Evolutionary conservation across 495 filamentous ascomycete species (phyloP).

Genomic region (Trichocladium antarcticum): DNA sequence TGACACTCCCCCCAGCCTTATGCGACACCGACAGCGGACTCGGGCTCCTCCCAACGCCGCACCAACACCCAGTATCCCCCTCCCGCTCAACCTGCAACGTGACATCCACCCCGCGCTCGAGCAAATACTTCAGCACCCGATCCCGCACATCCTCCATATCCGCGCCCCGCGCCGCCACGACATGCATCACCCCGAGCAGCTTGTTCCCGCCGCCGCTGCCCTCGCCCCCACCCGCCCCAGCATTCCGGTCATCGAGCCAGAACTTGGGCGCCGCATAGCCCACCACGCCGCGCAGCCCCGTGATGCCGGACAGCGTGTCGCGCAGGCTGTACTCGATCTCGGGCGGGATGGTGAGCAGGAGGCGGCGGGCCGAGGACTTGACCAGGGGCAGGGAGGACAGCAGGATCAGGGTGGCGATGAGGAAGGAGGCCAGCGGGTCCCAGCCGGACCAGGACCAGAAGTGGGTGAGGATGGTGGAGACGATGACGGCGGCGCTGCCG

Average conservation of each 20-base stretch:
- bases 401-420: slow-evolving; percentile 90
- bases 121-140: slow-evolving; percentile 49
- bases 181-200: slow-evolving; percentile 69
- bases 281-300: slow-evolving; percentile 69
- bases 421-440: slow-evolving; percentile 85
- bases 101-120: slow-evolving; percentile 54
- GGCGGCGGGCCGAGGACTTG: slow-evolving; percentile 62
- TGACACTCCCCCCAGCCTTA: slow-evolving; percentile 14
- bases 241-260: slow-evolving; percentile 71
- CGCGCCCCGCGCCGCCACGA: slow-evolving; percentile 56
- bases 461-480: slow-evolving; percentile 79
- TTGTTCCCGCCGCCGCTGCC: slow-evolving; percentile 32
- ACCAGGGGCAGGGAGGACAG: slow-evolving; percentile 80
- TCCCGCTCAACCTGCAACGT: slow-evolving; percentile 67
- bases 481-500: slow-evolving; percentile 86
- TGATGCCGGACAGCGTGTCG: slow-evolving; percentile 73
- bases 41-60: slow-evolving; percentile 38
- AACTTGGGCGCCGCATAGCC: slow-evolving; percentile 84
- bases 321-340: slow-evolving; percentile 83
- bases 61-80: slow-evolving; percentile 72
- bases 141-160: slow-evolving; percentile 70
- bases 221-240: slow-evolving; percentile 26
- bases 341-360: slow-evolving; percentile 74
- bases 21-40: slow-evolving; percentile 22
- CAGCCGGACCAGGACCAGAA: slow-evolving; percentile 85